Conservation (phyloP, 2,329 filamentous ascomycete species). For the Cladorrhinum sp. region DNA sequence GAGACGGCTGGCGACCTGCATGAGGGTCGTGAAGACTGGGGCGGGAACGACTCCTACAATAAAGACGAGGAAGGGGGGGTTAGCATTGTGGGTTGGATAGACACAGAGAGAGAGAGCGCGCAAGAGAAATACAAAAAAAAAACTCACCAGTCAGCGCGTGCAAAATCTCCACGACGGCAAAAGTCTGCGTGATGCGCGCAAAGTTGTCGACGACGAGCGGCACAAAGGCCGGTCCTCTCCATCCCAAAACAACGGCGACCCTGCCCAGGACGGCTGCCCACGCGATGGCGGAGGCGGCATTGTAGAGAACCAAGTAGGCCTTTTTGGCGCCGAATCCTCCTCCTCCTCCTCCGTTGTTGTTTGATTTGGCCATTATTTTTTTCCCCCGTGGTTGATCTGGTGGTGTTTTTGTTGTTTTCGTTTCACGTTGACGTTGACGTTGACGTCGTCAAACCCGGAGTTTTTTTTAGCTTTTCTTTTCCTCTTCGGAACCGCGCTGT, state of each 20-base stretch:
- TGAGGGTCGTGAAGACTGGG: conserved; percentile 76
- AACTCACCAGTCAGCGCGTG: conserved; percentile 69
- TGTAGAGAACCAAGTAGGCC: conserved; percentile 81
- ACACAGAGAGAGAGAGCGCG: background rate
- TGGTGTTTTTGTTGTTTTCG: background rate
- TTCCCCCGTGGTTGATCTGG: background rate
- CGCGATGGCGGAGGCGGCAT: conserved; percentile 69
- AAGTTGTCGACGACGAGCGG: conserved; percentile 63
- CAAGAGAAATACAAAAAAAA: conserved; percentile 27
- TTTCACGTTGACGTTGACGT: background rate
- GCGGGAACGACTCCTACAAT: conserved; percentile 74
- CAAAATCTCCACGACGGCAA: conserved; percentile 77
- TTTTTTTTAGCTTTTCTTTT: background rate
- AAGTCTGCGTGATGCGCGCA: conserved; percentile 76
- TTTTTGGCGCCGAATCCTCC: conserved; percentile 40
- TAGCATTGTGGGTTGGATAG: background rate
- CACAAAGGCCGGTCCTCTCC: conserved; percentile 56
- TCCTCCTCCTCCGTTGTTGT: background rate
- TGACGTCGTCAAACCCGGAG: background rate
- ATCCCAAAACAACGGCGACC: conserved; percentile 53
- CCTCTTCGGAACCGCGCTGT: background rate
- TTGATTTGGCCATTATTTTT: conserved; percentile 13
- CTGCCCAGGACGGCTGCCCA: conserved; percentile 77
- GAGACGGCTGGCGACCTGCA: conserved; percentile 86
- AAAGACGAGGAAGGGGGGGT: background rate